Conservation (phyloP, 1,284 basidiomycete genomes). For the Hymenochaete sp. region DNA sequence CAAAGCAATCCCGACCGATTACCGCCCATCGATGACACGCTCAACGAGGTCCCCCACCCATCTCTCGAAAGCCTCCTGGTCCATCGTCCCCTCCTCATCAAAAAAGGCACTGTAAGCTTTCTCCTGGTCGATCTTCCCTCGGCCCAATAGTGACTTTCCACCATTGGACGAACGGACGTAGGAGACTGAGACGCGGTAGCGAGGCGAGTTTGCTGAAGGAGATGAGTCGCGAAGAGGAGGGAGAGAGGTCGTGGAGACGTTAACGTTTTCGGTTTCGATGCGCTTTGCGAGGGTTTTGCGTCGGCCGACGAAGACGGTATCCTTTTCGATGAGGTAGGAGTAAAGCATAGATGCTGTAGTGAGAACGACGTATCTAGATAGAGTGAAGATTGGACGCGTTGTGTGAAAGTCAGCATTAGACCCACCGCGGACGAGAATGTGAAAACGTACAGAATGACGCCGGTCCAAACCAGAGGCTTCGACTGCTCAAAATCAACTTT, state of each 20-base stretch:
- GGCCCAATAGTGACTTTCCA: slow-evolving; percentile 67
- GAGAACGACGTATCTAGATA: slow-evolving; percentile 59
- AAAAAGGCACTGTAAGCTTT: slow-evolving; percentile 61
- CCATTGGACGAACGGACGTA: slow-evolving; percentile 69
- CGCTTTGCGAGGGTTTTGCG: slow-evolving; percentile 78
- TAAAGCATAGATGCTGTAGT: slow-evolving; percentile 67
- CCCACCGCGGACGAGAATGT: not conserved
- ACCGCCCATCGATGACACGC: slow-evolving; percentile 27
- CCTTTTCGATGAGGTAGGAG: slow-evolving; percentile 71
- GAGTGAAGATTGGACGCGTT: slow-evolving; percentile 1
- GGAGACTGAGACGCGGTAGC: slow-evolving; percentile 52
- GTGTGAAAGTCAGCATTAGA: slow-evolving; percentile 12
- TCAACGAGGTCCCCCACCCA: slow-evolving; percentile 64
- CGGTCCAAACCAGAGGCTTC: slow-evolving; percentile 71
- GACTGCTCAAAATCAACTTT: slow-evolving; percentile 80
- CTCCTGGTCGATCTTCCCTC: slow-evolving; percentile 45
- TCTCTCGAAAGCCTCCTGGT: slow-evolving; percentile 57
- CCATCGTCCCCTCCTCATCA: slow-evolving; percentile 60
- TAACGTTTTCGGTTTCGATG: slow-evolving; percentile 77
- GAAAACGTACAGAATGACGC: slow-evolving; percentile 58
- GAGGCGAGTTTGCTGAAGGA: slow-evolving; percentile 38
- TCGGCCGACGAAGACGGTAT: slow-evolving; percentile 74
- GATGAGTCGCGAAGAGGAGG: slow-evolving; percentile 35
- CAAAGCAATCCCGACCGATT: not conserved
- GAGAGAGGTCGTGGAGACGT: slow-evolving; percentile 54